Evolutionary conservation across 1,139 yeast species (phyloP), one percentile per base, ranked within the genome.

Genomic region (Sugiyamaella pinicola): DNA sequence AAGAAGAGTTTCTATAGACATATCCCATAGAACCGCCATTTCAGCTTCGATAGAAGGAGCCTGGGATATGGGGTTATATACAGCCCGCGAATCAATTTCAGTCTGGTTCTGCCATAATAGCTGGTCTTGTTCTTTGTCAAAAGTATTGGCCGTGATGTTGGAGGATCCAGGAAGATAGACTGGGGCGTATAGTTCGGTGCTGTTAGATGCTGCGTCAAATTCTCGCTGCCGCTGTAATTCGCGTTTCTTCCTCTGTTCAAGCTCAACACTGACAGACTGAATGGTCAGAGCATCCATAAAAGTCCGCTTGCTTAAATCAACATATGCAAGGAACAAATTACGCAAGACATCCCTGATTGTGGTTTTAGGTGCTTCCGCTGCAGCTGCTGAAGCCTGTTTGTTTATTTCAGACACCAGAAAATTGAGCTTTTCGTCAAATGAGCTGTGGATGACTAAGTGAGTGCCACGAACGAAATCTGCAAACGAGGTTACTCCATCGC

Each of bases 401-500:
- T 10, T 15, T 15, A 34, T 24, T 12, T 19, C 31, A 7, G 17
- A 22, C 12, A 29, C 3, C 2, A 53, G 35, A 18, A 50, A 34
- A 19, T 28, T n/a, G 12, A 40, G 13, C 18, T 47, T 47, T 6
- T 31, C 39, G 12, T 33, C 52, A n/a, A 45, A 15, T 19, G 48
- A 45, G 21, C 41, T 26, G 15, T 45, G 33, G 31, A 45, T 13
- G 8, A 34, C 41, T n/a, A 58, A 46, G 39, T 46, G 49, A 8
- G 52, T 51, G 9, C 55, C 62, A 8, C 49, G 41, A 12, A 61
- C 55, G 47, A 52, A 64, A 44, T 64, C 64, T 6, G 49, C 49
- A 55, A 64, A 62, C 19, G 57, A 53, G 13, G 63, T 55, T 12
- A 46, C 47, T 8, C 63, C 64, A 29, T 61, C 60, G n/a, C 42